Base-by-base conservation (phyloP, 805 yeast genomes). In the Saccharomycopsis synnaedendra region DNA sequence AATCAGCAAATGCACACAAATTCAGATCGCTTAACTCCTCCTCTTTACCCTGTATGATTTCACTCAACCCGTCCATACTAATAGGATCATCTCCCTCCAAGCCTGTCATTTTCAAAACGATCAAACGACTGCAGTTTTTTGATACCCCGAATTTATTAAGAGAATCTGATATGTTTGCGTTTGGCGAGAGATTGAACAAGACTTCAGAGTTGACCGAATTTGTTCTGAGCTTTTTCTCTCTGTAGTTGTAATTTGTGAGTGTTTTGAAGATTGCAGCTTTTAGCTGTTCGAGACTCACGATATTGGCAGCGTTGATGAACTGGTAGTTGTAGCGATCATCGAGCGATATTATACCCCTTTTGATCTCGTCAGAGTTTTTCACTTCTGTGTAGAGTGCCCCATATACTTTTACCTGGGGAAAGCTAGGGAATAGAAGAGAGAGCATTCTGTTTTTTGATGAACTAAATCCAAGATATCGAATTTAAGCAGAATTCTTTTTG, bases 181-280 rank as follows among this genome's bases (percentile, higher is more conserved):
- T 45, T 8, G 54, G 52, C 30, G 54, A 51, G 30, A 51, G 35
- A 30, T 46, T 48, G 32, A 51, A 39, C n/a, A 49, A 32, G 27
- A 51, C 35, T 37, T 51, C 52, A 11, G 54, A 39, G 42, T 51
- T 10, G 5, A 48, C 8, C 5, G 47, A 35, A n/a, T 46, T 51
- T 27, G 52, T 36, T 41, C 42, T 47, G 3, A 51, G 28, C 27
- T 40, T 39, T 4, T 32, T 44, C 37, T 38, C 27, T n/a, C 42
- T 39, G 36, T 33, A 35, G 6, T 29, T 11, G 27, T n/a, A 41
- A 27, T 37, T 43, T 10, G 35, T 38, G 9, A 51, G 37, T 8
- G 54, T 46, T 29, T 51, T 51, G 32, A n/a, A 35, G 3, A 51
- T 32, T 3, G 54, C 47, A 30, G 44, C 19, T 29, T 48, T 48